These are phyloP conservation scores for Chlamydomonas applanata DNA, from an alignment of 139 green algal genomes.

Conservation along the genomic window DNA sequence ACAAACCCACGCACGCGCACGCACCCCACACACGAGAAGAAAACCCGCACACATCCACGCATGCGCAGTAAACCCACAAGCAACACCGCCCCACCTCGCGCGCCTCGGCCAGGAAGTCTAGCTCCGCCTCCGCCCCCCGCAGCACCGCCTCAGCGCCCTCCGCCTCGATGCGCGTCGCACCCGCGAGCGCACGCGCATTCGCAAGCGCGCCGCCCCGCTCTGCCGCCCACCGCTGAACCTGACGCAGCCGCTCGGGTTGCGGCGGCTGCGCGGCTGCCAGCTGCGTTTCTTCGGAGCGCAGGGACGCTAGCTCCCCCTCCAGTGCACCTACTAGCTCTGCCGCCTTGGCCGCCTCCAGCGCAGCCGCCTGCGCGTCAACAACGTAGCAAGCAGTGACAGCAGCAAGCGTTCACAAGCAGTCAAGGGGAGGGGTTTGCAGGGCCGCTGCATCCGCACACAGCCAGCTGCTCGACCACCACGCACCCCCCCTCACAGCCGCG, in stretches of 20 bases:
- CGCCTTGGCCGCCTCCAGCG: slow-evolving; percentile 35
- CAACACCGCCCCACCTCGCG: slow-evolving; percentile 15
- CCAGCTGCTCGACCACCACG: no score
- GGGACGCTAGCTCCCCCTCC: slow-evolving; percentile 27
- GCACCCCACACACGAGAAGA: background rate
- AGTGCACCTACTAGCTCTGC: slow-evolving; percentile 27
- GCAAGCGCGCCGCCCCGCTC: slow-evolving; percentile 20
- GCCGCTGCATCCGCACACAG: no score
- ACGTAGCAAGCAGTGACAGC: no score
- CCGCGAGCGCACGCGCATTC: slow-evolving; percentile 18
- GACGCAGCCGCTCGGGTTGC: slow-evolving; percentile 25
- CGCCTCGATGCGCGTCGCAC: slow-evolving; percentile 19
- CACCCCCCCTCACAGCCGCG: no score
- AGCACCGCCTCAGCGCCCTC: slow-evolving; percentile 26
- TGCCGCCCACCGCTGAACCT: slow-evolving; percentile 26
- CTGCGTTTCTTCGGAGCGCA: slow-evolving; percentile 30
- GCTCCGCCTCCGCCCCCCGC: slow-evolving; percentile 33
- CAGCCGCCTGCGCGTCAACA: slow-evolving; percentile 2
- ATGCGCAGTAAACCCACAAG: no score
- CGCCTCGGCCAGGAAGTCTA: slow-evolving; percentile 41
- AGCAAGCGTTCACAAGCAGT: no score
- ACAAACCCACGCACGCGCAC: background rate
- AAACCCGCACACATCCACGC: background rate
- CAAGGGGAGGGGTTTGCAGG: no score
- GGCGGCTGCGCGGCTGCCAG: slow-evolving; percentile 22